Evolutionary conservation across 495 filamentous ascomycete species (phyloP).

Genomic region (Halenospora varia): DNA sequence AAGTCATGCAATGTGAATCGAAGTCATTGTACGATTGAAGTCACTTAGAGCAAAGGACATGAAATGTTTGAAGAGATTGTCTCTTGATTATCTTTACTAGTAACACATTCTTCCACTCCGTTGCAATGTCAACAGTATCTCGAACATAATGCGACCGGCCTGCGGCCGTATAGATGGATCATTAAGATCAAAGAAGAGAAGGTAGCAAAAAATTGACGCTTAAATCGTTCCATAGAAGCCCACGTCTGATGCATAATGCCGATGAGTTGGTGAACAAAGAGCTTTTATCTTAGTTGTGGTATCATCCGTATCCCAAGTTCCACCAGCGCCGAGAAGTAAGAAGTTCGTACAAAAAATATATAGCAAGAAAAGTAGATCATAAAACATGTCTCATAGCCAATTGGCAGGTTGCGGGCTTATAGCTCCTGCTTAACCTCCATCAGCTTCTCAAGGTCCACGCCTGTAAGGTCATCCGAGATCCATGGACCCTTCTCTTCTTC

Average conservation of each 20-base stretch:
- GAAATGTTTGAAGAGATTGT: not conserved
- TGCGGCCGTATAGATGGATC: slow-evolving; percentile 14
- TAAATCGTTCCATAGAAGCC: slow-evolving; percentile 1
- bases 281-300: slow-evolving; percentile 23
- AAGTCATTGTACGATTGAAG: too few species aligned
- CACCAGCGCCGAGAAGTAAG: slow-evolving; percentile 3
- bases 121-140: not conserved
- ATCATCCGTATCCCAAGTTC: slow-evolving; percentile 18
- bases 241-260: slow-evolving; percentile 12
- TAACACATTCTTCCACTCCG: slow-evolving; percentile 3
- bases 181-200: slow-evolving; percentile 6
- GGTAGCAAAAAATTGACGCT: not conserved
- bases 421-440: slow-evolving; percentile 26
- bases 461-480: slow-evolving; percentile 31
- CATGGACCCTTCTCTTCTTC: slow-evolving; percentile 83
- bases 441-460: slow-evolving; percentile 25
- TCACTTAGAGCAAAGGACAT: too few species aligned
- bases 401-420: not conserved
- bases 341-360: slow-evolving; percentile 5
- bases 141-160: slow-evolving; percentile 18
- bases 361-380: slow-evolving; percentile 13
- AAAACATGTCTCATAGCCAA: slow-evolving; percentile 14
- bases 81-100: slow-evolving; percentile 11
- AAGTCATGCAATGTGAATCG: too few species aligned
- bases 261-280: slow-evolving; percentile 9